Conservation (phyloP, 495 filamentous ascomycete species). For the Bacidia rubella region DNA sequence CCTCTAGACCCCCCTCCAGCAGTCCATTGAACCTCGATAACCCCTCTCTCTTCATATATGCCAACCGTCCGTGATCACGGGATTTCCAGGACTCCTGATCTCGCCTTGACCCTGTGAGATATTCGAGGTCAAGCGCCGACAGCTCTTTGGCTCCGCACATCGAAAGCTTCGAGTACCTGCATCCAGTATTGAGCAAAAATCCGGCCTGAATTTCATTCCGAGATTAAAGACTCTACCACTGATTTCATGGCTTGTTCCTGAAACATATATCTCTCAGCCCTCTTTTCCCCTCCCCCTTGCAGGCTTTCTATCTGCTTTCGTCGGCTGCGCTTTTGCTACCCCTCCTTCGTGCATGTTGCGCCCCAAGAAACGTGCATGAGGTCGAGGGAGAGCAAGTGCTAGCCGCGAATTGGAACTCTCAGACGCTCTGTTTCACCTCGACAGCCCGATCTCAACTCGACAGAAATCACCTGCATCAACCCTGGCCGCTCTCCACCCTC, state of each 20-base stretch:
- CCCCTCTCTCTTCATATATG: not conserved
- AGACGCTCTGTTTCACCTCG: constrained; percentile 14
- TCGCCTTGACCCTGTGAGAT: constrained; percentile 1
- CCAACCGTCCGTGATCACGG: constrained; percentile 2
- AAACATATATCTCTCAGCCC: constrained; percentile 15
- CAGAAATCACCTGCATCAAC: not conserved
- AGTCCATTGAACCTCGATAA: not conserved
- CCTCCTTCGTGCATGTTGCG: constrained; percentile 14
- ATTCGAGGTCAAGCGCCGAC: constrained; percentile 15
- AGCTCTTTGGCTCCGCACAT: constrained; percentile 13
- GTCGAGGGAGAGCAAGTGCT: constrained; percentile 10
- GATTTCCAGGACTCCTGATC: not conserved
- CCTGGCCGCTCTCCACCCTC: not conserved
- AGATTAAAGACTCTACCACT: constrained; percentile 1
- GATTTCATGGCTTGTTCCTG: constrained; percentile 7
- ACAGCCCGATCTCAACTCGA: constrained; percentile 2
- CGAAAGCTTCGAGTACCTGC: not conserved
- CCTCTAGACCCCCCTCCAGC: constrained; percentile 6
- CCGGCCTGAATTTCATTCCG: constrained; percentile 9
- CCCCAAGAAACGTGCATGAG: constrained; percentile 15
- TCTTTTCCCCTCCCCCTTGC: constrained; percentile 6
- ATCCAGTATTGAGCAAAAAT: not conserved
- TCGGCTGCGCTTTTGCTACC: constrained; percentile 5
- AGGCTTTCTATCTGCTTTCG: constrained; percentile 1
- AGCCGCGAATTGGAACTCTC: constrained; percentile 14